phyloP scores from a whole-genome alignment of 164 flowering plant species.

The Nelumbo lutea region DNA sequence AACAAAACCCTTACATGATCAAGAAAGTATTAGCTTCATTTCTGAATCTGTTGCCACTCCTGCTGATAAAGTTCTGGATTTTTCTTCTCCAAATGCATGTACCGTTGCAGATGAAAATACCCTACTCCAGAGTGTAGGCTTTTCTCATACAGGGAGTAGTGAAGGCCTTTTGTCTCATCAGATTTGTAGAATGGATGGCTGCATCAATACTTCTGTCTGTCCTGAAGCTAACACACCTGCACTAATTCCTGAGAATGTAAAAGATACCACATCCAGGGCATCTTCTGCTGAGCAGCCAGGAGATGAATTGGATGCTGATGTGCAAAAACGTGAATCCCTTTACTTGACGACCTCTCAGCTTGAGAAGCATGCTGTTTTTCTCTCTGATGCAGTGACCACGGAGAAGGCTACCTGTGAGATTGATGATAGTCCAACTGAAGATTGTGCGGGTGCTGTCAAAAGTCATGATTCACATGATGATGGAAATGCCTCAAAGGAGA shows the following conservation, averaged over 20 bases:
- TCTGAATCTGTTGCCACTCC: slow-evolving; percentile 2
- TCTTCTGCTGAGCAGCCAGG: neutral
- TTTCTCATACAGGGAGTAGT: neutral
- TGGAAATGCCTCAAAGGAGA: slow-evolving; percentile 3
- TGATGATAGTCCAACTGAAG: neutral
- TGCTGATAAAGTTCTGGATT: slow-evolving; percentile 7
- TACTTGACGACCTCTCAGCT: neutral
- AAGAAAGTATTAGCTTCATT: slow-evolving; percentile 3
- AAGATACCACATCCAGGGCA: neutral
- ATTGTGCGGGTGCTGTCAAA: slow-evolving; percentile 4
- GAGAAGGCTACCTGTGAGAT: slow-evolving; percentile 4
- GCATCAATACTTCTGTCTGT: neutral
- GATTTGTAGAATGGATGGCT: neutral
- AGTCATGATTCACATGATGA: neutral
- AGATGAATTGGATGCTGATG: slow-evolving; percentile 6
- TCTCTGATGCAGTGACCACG: neutral
- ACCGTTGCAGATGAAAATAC: slow-evolving; percentile 12
- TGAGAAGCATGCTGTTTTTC: slow-evolving; percentile 3
- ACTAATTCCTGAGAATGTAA: neutral
- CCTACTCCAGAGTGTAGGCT: neutral
- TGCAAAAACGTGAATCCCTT: neutral
- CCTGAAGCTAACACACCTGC: neutral
- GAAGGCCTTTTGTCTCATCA: slow-evolving; percentile 11
- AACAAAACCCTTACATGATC: slow-evolving; percentile 7
- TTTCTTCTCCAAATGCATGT: neutral